Evolutionary conservation across 192 early-diverging fungal genomes (phyloP), one percentile per base, ranked within the genome.

Genomic region (Neocallimastix lanati): DNA sequence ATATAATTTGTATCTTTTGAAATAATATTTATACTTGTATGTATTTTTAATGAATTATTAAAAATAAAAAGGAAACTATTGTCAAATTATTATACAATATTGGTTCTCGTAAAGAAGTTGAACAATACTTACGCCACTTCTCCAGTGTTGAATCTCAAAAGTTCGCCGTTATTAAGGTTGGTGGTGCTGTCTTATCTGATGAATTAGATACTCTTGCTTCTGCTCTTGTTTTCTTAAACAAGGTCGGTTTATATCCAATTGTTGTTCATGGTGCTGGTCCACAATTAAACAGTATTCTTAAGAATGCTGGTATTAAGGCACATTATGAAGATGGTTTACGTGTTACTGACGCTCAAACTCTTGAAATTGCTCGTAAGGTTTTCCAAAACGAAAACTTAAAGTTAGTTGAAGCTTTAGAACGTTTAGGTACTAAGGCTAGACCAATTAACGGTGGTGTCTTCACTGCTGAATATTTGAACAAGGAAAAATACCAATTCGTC

Each of bases 161-260:
- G 87, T 99, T 99, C 87, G 98, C 98, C 13, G 96, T 99, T 40
- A 97, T 99, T 89, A 99, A 99, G 85, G 97, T 99, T 28, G 95
- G 94, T 79, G 95, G 96, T 4, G 94, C 94, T 3, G 94, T 99
- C n/a, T 86, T 99, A 77, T 94, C 95, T 12, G 95, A 99, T 81
- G 95, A 97, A 78, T 88, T 99, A 67, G 95, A 96, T 77, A 95
- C 96, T 27, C 84, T 99, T 25, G 96, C 96, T 4, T 96, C 95
- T 2, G 92, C 98, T 27, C 90, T 98, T 81, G 97, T 96, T 18
- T 99, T 99, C 85, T 88, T 99, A 78, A 93, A 97, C 87, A 93
- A 95, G 77, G 96, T 99, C 4, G 98, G 98, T 11, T 88, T 99
- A 18, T 99, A 96, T 83, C 98, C 98, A 28, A 99, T 99, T 79